Conservation (phyloP, 129 eudicot genomes). For the Chrysanthemum makinoi region DNA sequence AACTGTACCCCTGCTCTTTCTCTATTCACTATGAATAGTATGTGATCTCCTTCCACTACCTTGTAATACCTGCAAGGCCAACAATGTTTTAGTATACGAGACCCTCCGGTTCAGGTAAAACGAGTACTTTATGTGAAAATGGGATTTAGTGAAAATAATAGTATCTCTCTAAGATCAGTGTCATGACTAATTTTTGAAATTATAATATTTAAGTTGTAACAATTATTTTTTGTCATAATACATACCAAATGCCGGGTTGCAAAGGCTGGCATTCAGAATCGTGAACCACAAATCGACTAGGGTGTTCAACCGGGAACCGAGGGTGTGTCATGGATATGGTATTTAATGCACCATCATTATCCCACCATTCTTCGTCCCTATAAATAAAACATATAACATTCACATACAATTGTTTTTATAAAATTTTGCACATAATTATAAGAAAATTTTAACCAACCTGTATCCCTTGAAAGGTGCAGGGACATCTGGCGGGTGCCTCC, state of each 20-base stretch:
- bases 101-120: no score
- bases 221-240: no score
- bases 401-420: neutral
- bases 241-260: conserved; percentile 90
- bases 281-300: conserved; percentile 56
- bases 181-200: no score
- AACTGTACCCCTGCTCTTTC: conserved; percentile 97
- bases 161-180: no score
- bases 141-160: no score
- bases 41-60: conserved; percentile 88
- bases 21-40: conserved; percentile 79
- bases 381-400: conserved; percentile 11
- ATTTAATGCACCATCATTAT: conserved; percentile 94
- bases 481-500: conserved; percentile 84
- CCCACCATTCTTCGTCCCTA: conserved; percentile 99
- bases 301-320: conserved; percentile 84
- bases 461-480: conserved; percentile 95
- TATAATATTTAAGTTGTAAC: no score
- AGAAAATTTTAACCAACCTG: conserved; percentile 37
- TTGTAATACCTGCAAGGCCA: conserved; percentile 81
- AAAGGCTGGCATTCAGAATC: conserved; percentile 90
- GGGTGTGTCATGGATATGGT: conserved; percentile 94
- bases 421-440: neutral
- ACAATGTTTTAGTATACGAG: neutral
- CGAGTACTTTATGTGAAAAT: no score